phyloP scores from a whole-genome alignment of 176 grass and related monocot species.

The Cymbopogon citratus region DNA sequence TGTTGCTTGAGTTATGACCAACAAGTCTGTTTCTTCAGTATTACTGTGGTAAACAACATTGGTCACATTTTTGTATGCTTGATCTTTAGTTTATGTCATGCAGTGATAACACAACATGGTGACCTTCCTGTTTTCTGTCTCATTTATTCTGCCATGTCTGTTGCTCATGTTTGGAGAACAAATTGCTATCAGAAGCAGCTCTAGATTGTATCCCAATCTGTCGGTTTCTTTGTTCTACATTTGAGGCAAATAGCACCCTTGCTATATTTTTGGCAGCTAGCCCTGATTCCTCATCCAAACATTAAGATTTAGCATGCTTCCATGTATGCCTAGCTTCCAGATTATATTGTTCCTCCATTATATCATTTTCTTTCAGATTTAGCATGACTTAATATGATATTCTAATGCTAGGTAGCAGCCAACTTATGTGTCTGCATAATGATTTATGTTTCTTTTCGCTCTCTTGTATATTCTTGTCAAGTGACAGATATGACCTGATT shows the following conservation, averaged over 20 bases:
- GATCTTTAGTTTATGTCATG: not conserved
- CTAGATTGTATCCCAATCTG: not conserved
- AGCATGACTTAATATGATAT: slow-evolving; percentile 7
- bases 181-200: not conserved
- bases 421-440: not conserved
- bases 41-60: not conserved
- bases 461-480: slow-evolving; percentile 11
- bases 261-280: not conserved
- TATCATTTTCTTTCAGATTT: slow-evolving; percentile 12
- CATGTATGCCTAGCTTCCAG: not conserved
- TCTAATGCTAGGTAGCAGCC: slow-evolving; percentile 14
- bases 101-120: not conserved
- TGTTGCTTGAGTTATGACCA: not conserved
- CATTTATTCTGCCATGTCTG: not conserved
- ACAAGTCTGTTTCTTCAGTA: not conserved
- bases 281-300: not conserved
- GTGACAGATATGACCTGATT: slow-evolving; percentile 32
- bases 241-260: not conserved
- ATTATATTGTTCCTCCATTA: slow-evolving; percentile 4
- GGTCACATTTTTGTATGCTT: not conserved
- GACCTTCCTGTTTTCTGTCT: not conserved
- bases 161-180: not conserved
- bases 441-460: not conserved
- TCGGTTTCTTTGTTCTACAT: not conserved
- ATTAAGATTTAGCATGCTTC: too few species aligned